Evolutionary conservation across 768 basidiomycete genomes (phyloP), one percentile per base, ranked within the genome.

Genomic region (Suillus subluteus): DNA sequence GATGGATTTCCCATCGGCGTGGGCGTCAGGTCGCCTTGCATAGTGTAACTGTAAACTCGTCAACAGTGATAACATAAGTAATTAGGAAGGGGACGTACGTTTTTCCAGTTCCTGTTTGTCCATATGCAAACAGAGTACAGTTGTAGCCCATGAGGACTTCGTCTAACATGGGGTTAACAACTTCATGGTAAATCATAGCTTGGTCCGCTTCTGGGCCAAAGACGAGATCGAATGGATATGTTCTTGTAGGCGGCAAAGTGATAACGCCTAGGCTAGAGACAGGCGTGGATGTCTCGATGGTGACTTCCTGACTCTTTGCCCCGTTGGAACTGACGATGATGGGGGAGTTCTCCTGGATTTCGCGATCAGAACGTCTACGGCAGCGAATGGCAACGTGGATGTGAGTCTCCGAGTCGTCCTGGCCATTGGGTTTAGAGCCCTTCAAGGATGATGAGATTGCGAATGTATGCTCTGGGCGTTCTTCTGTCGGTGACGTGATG

Each of bases 201-300:
- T 99, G 98, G 75, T 97, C 95, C 30, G 96, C 96, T 76, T 98
- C 96, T 23, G 96, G 95, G 3, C 98, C 97, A 80, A 98, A 98
- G 8, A 98, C 98, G 35, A 92, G 82, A 78, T 98, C 96, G 76
- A 98, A 99, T 4, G 93, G 90, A 77, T 98, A 99, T 2, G 94
- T 97, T 62, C 91, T 83, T 3, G 89, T 87, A 13, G 91, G 91
- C 30, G 93, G 86, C n/a, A 89, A 81, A 6, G 87, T 88, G 15
- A 92, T 82, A 54, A 94, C 72, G n/a, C 92, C 92, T 7, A 95
- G 76, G 65, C 86, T 90, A 4, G 91, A 89, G 2, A 85, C 76
- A 0, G 91, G 90, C 2, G 86, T 73, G 5, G 90, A 86, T 0
- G 91, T 90, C 77, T 97, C 92, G 73, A 98, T 89, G 12, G 90